phyloP scores from a whole-genome alignment of 768 basidiomycete genomes.

The Hemileccinum impolitum region DNA sequence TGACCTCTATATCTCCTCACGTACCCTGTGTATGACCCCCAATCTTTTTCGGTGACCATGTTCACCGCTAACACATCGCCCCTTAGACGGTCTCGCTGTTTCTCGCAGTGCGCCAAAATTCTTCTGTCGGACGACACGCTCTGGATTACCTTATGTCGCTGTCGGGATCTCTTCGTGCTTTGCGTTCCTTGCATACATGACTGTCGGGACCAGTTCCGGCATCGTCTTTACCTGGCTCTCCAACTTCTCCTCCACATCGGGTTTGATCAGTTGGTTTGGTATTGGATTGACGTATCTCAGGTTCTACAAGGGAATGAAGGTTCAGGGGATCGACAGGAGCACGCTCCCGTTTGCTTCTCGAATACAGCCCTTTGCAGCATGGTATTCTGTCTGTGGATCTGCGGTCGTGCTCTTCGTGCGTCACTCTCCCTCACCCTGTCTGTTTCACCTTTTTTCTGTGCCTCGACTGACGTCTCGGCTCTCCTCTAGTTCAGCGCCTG shows the following conservation, averaged over 20 bases:
- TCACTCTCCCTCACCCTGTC: too few species aligned
- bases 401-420: conserved; percentile 36
- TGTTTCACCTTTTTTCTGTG: too few species aligned
- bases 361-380: conserved; percentile 42
- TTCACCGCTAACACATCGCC: conserved; percentile 15
- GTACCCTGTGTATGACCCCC: conserved; percentile 38
- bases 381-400: conserved; percentile 32
- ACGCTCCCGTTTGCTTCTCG: conserved; percentile 44
- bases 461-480: not conserved
- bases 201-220: conserved; percentile 32
- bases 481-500: conserved; percentile 36
- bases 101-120: conserved; percentile 53
- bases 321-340: conserved; percentile 45
- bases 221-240: conserved; percentile 43
- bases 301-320: conserved; percentile 43
- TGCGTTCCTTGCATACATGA: conserved; percentile 41
- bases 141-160: conserved; percentile 46
- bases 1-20: conserved; percentile 38
- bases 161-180: conserved; percentile 29
- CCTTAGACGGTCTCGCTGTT: conserved; percentile 49
- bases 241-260: conserved; percentile 35
- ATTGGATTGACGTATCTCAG: conserved; percentile 45
- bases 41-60: too few species aligned
- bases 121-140: conserved; percentile 38
- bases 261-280: conserved; percentile 44